These are phyloP conservation scores for Hyaloscypha variabilis DNA, from an alignment of 495 filamentous ascomycete species.

Conservation along the genomic window DNA sequence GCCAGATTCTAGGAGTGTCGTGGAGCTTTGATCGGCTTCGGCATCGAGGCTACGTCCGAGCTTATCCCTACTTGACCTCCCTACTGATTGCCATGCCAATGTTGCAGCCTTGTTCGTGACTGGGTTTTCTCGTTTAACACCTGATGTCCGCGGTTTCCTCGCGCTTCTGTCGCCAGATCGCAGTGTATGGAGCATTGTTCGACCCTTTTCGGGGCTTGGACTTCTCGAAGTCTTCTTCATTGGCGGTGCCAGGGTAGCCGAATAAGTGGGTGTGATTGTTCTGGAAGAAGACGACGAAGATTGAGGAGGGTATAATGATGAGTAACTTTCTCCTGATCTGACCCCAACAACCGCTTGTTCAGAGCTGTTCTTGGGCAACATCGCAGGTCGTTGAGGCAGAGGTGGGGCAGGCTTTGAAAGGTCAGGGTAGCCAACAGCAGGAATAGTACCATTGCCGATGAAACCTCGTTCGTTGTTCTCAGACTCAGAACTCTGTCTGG, in stretches of 20 bases:
- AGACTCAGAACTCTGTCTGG: constrained; percentile 22
- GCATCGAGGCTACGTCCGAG: constrained; percentile 40
- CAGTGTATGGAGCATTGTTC: constrained; percentile 82
- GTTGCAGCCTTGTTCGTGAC: constrained; percentile 85
- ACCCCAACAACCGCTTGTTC: constrained; percentile 43
- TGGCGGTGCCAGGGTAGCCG: constrained; percentile 40
- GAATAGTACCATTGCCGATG: constrained; percentile 82
- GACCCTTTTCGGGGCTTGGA: constrained; percentile 80
- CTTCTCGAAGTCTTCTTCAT: constrained; percentile 57
- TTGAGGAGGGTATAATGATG: constrained; percentile 2
- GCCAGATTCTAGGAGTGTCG: constrained; percentile 24
- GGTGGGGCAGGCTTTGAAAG: constrained; percentile 65
- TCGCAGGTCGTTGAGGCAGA: constrained; percentile 60
- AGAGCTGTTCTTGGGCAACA: constrained; percentile 53
- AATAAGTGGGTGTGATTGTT: constrained; percentile 27
- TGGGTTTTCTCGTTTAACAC: constrained; percentile 40
- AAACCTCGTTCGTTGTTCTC: constrained; percentile 50
- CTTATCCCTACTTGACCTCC: constrained; percentile 31
- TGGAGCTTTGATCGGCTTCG: constrained; percentile 27
- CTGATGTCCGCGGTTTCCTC: constrained; percentile 54
- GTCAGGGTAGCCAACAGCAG: constrained; percentile 75
- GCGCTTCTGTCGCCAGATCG: constrained; percentile 56
- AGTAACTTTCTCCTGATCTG: constrained; percentile 12
- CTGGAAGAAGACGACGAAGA: constrained; percentile 17
- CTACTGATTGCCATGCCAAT: constrained; percentile 72